These are phyloP conservation scores for Exsudoporus floridanus DNA, from an alignment of 1,284 basidiomycete species.

Conservation along the genomic window DNA sequence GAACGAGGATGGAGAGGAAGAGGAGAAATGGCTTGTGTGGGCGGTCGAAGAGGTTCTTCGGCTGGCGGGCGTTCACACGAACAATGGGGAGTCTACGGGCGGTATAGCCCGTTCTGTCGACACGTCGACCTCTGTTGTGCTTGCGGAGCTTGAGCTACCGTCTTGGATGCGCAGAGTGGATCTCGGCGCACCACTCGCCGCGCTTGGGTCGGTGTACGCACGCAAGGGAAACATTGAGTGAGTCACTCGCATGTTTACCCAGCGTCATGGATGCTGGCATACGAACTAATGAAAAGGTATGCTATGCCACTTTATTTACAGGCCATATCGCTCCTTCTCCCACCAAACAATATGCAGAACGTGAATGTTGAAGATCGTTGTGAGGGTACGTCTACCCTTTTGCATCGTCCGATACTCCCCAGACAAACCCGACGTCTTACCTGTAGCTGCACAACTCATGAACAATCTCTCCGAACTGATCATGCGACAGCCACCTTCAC, in stretches of 20 bases:
- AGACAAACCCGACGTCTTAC: neutral
- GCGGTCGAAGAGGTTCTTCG: constrained; percentile 62
- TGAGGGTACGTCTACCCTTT: constrained; percentile 42
- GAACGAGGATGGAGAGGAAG: constrained; percentile 38
- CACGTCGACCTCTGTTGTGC: constrained; percentile 22
- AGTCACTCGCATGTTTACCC: constrained; percentile 28
- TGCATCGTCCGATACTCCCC: neutral
- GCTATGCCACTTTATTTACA: constrained; percentile 67
- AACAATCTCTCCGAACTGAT: constrained; percentile 62
- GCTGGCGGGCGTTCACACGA: constrained; percentile 32
- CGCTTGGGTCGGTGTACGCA: constrained; percentile 64
- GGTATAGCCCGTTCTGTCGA: neutral
- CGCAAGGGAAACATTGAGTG: constrained; percentile 60
- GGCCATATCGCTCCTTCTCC: constrained; percentile 64
- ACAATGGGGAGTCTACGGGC: neutral
- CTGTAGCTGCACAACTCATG: constrained; percentile 70
- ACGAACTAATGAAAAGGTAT: constrained; percentile 42
- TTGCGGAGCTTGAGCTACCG: constrained; percentile 59
- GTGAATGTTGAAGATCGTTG: constrained; percentile 53
- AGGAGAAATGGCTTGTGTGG: constrained; percentile 60
- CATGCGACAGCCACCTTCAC: constrained; percentile 46
- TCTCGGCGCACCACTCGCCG: constrained; percentile 67
- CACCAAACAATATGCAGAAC: constrained; percentile 42
- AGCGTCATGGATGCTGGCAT: neutral
- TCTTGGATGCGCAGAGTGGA: constrained; percentile 60